Conservation (phyloP, 2,329 filamentous ascomycete genomes). For the Ophiostoma sp. region DNA sequence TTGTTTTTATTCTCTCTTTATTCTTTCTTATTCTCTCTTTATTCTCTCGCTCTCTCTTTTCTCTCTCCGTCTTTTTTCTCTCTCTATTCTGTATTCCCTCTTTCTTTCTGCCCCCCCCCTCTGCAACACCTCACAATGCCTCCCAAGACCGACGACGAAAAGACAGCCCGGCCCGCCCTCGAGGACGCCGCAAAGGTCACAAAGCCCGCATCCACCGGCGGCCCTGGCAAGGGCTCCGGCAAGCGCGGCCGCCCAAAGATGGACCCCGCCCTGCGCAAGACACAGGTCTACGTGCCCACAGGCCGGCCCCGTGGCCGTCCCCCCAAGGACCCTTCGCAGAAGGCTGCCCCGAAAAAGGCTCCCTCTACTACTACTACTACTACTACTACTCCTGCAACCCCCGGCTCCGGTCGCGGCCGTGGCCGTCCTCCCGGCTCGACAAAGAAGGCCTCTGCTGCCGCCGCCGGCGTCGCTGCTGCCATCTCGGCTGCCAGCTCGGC, state of each 20-base stretch:
- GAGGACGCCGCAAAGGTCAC: conserved; percentile 28
- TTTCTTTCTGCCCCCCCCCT: neutral
- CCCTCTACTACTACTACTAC: neutral
- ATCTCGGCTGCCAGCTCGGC: conserved; percentile 20
- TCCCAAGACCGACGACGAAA: conserved; percentile 24
- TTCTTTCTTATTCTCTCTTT: neutral
- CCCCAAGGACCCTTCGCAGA: conserved; percentile 27
- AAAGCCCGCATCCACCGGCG: conserved; percentile 20
- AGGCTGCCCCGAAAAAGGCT: conserved; percentile 23
- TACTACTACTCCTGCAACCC: neutral
- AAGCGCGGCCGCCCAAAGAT: conserved; percentile 29
- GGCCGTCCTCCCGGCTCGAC: conserved; percentile 27
- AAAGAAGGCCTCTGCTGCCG: conserved; percentile 22
- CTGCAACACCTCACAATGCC: conserved; percentile 21
- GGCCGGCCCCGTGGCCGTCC: conserved; percentile 29
- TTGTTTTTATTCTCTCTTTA: neutral
- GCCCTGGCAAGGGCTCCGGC: conserved; percentile 25
- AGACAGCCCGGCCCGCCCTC: conserved; percentile 23
- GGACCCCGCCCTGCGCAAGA: conserved; percentile 29
- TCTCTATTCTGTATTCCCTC: neutral
- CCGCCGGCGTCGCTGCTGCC: conserved; percentile 17
- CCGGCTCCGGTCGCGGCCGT: conserved; percentile 26
- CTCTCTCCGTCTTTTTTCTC: neutral
- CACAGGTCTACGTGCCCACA: conserved; percentile 28
- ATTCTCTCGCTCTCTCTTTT: neutral